Conservation (phyloP, 1,284 basidiomycete species). For the Filobasidium uniguttulatum region DNA sequence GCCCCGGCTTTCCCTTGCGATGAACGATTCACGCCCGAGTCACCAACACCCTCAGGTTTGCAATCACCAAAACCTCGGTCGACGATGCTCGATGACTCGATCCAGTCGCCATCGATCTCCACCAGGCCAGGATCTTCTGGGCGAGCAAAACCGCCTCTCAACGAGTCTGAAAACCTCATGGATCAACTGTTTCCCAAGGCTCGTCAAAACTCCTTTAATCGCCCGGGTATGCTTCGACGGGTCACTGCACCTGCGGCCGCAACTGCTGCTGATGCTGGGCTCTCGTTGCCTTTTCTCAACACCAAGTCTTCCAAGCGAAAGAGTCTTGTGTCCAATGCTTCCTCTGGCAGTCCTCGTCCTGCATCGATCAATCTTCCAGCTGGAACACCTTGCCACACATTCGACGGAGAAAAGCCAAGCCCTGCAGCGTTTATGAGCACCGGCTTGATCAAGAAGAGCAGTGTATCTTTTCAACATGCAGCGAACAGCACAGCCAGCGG, state of each 20-base stretch:
- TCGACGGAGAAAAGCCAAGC: conserved; percentile 30
- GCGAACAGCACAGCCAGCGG: background rate
- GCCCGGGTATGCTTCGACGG: conserved; percentile 7
- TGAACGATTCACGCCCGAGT: background rate
- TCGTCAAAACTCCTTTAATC: conserved; percentile 3
- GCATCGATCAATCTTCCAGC: background rate
- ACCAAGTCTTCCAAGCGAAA: background rate
- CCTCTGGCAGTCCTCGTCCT: background rate
- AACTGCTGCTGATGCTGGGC: background rate
- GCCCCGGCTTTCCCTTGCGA: too few relatives aligned
- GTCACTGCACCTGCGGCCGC: conserved; percentile 6
- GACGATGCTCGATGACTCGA: background rate
- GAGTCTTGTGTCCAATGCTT: background rate
- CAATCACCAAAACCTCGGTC: background rate
- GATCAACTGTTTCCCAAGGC: conserved; percentile 1
- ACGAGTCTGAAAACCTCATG: background rate
- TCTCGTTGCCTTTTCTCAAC: conserved; percentile 1
- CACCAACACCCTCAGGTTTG: background rate
- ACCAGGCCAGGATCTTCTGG: background rate
- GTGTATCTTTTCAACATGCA: conserved; percentile 12
- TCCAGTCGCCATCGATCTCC: background rate
- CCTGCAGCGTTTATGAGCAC: conserved; percentile 34
- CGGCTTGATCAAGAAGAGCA: conserved; percentile 34
- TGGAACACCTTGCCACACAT: conserved; percentile 14
- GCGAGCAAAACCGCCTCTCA: too few relatives aligned